phyloP scores from a whole-genome alignment of 176 grass and related monocot species.

The Phoenix dactylifera region DNA sequence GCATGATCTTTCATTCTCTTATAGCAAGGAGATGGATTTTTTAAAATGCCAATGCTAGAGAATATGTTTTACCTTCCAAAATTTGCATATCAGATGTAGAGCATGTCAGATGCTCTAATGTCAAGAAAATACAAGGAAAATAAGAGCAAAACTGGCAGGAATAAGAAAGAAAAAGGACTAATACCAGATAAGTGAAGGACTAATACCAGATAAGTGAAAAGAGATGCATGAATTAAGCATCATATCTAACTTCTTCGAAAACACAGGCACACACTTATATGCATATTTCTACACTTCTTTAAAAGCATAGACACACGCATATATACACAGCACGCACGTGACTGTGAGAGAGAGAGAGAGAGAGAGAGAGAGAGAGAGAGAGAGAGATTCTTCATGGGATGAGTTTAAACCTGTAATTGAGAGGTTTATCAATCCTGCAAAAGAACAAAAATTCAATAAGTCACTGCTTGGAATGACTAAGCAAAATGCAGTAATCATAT shows the following conservation, averaged over 20 bases:
- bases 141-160: too few species aligned
- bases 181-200: too few species aligned
- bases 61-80: constrained; percentile 1
- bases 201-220: too few species aligned
- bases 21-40: not conserved
- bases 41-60: not conserved
- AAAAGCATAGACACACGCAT: not conserved
- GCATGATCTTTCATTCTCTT: not conserved
- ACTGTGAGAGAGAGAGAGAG: not conserved
- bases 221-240: not conserved
- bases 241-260: not conserved
- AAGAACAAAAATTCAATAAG: not conserved
- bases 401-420: constrained; percentile 52
- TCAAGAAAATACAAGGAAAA: too few species aligned
- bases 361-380: not conserved
- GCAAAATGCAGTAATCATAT: not conserved
- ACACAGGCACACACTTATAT: not conserved
- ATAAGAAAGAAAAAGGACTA: too few species aligned
- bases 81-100: too few species aligned
- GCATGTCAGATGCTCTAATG: too few species aligned
- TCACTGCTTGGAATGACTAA: not conserved
- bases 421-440: constrained; percentile 66
- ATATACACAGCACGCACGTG: not conserved
- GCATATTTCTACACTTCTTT: not conserved
- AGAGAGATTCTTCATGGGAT: not conserved